Percentiles rank a stretch among this genome's conserved stretches.
These are phyloP conservation scores for Sabuloglossum arenarium DNA, from an alignment of 495 filamentous ascomycete species.

Conservation along the genomic window DNA sequence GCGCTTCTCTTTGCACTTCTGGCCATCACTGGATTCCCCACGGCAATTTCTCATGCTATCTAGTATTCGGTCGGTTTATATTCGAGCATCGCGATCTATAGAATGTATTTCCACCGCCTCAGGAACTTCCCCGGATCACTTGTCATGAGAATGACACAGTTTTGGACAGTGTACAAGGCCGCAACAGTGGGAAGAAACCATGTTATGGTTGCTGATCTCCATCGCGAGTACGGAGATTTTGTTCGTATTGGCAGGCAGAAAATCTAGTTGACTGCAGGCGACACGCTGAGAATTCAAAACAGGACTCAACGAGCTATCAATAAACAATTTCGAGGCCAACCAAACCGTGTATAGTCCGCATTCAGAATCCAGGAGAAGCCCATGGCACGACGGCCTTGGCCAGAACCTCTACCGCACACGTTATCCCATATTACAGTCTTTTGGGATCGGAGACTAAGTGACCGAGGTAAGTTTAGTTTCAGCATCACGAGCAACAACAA, in stretches of 20 bases:
- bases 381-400: conserved; percentile 13
- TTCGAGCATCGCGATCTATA: conserved; percentile 17
- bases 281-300: neutral
- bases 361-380: conserved; percentile 13
- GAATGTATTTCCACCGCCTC: conserved; percentile 18
- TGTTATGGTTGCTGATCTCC: conserved; percentile 10
- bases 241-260: conserved; percentile 13
- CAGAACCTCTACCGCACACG: conserved; percentile 15
- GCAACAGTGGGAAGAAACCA: conserved; percentile 4
- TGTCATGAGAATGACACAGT: conserved; percentile 14
- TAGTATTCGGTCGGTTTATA: conserved; percentile 17
- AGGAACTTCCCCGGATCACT: conserved; percentile 20
- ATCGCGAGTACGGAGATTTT: conserved; percentile 19
- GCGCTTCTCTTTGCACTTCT: too few relatives aligned
- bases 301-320: conserved; percentile 20
- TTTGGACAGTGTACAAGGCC: conserved; percentile 5
- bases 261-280: neutral
- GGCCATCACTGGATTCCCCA: too few relatives aligned
- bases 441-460: conserved; percentile 10
- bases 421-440: conserved; percentile 13
- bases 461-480: neutral
- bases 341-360: conserved; percentile 12
- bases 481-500: neutral
- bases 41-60: too few relatives aligned
- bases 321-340: conserved; percentile 16